Evolutionary conservation across 1,284 basidiomycete species (phyloP).

Genomic region (Anthracocystis panici-leucophaei): DNA sequence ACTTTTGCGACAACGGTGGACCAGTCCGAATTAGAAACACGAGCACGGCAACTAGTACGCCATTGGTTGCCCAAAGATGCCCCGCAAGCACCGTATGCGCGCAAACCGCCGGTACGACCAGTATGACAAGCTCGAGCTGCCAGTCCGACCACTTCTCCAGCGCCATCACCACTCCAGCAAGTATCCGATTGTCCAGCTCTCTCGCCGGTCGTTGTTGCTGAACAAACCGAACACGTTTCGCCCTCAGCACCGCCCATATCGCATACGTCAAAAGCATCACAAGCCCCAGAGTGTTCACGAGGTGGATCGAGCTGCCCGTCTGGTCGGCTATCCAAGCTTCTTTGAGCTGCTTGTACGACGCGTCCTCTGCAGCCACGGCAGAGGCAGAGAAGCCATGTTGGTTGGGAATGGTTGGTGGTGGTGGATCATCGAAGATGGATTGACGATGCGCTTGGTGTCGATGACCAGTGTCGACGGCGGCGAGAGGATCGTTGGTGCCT

Average conservation of each 20-base stretch:
- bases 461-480: constrained; percentile 24
- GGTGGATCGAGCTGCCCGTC: constrained; percentile 80
- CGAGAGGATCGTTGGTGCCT: constrained; percentile 23
- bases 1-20: constrained; percentile 2
- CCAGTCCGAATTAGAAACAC: constrained; percentile 3
- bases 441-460: constrained; percentile 22
- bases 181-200: neutral
- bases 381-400: neutral
- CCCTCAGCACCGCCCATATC: constrained; percentile 21
- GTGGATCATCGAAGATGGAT: neutral
- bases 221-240: constrained; percentile 30
- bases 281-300: constrained; percentile 80
- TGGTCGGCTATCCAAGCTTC: constrained; percentile 87
- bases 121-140: constrained; percentile 75
- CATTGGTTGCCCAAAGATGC: constrained; percentile 74
- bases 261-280: constrained; percentile 78
- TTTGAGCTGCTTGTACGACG: constrained; percentile 82
- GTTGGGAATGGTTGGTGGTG: constrained; percentile 1
- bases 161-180: neutral
- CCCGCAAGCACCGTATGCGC: constrained; percentile 82
- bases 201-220: neutral
- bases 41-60: constrained; percentile 70
- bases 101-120: constrained; percentile 81
- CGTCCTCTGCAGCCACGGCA: neutral
- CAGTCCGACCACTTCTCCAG: constrained; percentile 21